These are phyloP conservation scores for Lolium multiflorum DNA, from an alignment of 176 grass and related monocot genomes.

Conservation along the genomic window DNA sequence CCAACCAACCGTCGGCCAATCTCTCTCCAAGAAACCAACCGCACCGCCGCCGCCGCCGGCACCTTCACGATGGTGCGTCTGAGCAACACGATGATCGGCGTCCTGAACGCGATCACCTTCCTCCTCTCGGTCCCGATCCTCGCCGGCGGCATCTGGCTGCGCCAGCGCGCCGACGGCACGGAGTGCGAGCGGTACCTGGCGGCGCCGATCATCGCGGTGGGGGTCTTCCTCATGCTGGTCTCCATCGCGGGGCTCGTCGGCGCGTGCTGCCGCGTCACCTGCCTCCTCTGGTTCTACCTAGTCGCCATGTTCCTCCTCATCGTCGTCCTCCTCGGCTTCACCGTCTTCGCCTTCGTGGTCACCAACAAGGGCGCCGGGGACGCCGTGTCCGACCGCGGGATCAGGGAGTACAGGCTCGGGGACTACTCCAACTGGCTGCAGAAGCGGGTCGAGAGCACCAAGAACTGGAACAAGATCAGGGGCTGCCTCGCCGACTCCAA, in stretches of 20 bases:
- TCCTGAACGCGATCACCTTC: constrained; percentile 81
- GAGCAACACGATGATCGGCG: constrained; percentile 88
- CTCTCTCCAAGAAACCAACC: background rate
- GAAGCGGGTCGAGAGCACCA: constrained; percentile 57
- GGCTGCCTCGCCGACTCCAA: constrained; percentile 72
- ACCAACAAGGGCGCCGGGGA: constrained; percentile 84
- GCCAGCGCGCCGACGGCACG: constrained; percentile 52
- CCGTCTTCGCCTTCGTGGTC: constrained; percentile 85
- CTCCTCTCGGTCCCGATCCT: constrained; percentile 85
- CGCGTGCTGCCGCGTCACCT: constrained; percentile 76
- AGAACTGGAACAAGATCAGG: constrained; percentile 75
- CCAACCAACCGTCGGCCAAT: background rate
- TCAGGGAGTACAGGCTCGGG: constrained; percentile 89
- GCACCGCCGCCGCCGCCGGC: background rate
- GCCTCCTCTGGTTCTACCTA: constrained; percentile 95
- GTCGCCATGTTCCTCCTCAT: constrained; percentile 91
- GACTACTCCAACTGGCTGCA: constrained; percentile 96
- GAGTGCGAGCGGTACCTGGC: constrained; percentile 89
- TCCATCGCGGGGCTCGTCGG: constrained; percentile 82
- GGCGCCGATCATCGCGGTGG: constrained; percentile 59
- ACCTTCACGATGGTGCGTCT: constrained; percentile 59
- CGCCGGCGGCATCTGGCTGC: constrained; percentile 81
- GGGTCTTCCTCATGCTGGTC: constrained; percentile 72
- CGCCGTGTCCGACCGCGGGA: constrained; percentile 54
- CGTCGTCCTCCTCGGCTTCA: constrained; percentile 66